phyloP scores from a whole-genome alignment of 1,139 yeast genomes.

The Taiozyma sp. region DNA sequence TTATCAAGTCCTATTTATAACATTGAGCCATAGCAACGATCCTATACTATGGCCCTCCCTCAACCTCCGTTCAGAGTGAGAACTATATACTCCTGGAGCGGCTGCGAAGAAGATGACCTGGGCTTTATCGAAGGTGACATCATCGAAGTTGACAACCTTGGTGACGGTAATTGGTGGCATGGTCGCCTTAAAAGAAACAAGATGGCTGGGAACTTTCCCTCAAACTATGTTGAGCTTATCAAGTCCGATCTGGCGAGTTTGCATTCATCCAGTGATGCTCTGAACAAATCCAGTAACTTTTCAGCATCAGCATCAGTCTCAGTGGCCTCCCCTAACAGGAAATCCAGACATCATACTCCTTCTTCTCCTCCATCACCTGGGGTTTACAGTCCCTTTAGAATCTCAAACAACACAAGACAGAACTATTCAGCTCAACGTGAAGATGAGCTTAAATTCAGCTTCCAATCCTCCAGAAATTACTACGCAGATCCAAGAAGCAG shows the following conservation, averaged over 20 bases:
- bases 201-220: slow-evolving; percentile 82
- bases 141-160: slow-evolving; percentile 73
- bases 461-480: slow-evolving; percentile 20
- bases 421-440: background rate
- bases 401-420: background rate
- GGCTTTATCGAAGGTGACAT: slow-evolving; percentile 93
- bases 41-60: slow-evolving; percentile 18
- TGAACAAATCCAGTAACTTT: background rate
- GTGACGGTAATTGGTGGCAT: slow-evolving; percentile 92
- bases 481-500: slow-evolving; percentile 10
- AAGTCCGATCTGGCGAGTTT: slow-evolving; percentile 26
- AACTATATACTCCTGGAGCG: slow-evolving; percentile 87
- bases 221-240: slow-evolving; percentile 71
- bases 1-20: background rate
- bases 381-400: background rate
- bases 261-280: background rate
- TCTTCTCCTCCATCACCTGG: background rate
- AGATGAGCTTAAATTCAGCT: slow-evolving; percentile 23
- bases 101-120: slow-evolving; percentile 80
- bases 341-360: background rate
- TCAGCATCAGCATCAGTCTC: background rate
- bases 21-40: background rate
- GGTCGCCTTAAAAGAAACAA: slow-evolving; percentile 79
- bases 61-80: slow-evolving; percentile 65
- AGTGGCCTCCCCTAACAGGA: slow-evolving; percentile 1